Evolutionary conservation across 2,329 filamentous ascomycete species (phyloP), one percentile per base, ranked within the genome.

Genomic region (Fusarium austroafricanum): DNA sequence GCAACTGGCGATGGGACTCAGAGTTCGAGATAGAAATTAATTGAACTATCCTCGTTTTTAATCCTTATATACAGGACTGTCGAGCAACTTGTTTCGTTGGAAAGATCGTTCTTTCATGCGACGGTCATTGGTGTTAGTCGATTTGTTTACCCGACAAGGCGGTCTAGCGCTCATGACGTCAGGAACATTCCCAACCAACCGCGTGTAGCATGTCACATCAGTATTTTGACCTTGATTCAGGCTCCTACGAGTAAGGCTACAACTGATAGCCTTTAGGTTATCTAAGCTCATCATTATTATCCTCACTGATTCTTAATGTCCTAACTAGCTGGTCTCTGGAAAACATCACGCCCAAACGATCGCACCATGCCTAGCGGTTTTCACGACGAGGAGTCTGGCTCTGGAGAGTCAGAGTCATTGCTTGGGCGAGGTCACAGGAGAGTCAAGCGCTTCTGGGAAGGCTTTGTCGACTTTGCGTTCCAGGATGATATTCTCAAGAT

Each of bases 401-500:
- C 68, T 6, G 74, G 71, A 59, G 78, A 80, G 68, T 68, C 74
- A 2, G 74, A 76, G 23, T 76, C 77, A 28, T 78, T 89, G 26
- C 79, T 86, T 33, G 81, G 81, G 45, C 78, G 81, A 20, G 79
- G 86, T 58, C 79, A 83, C 64, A 77, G 81, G 54, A 80, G 79
- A 53, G 84, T 86, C 23, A 79, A 81, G 65, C 81, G 82, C 61
- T 79, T 87, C 57, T 89, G 86, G 81, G 80, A 86, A 33, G 89
- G 88, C 38, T 93, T 93, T 75, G 76, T 89, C 69, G 90, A 92
- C 75, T 93, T 93, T 77, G 90, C 90, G 1, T 86, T 92, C 54
- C 87, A 90, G 67, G 90, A 91, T 59, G 92, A 93, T 71, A 90
- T 93, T 46, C 83, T 93, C 26, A 89, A 93, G 76, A 90, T 93